These are phyloP conservation scores for Apiotrichum siamense DNA, from an alignment of 1,284 basidiomycete genomes.

Conservation along the genomic window DNA sequence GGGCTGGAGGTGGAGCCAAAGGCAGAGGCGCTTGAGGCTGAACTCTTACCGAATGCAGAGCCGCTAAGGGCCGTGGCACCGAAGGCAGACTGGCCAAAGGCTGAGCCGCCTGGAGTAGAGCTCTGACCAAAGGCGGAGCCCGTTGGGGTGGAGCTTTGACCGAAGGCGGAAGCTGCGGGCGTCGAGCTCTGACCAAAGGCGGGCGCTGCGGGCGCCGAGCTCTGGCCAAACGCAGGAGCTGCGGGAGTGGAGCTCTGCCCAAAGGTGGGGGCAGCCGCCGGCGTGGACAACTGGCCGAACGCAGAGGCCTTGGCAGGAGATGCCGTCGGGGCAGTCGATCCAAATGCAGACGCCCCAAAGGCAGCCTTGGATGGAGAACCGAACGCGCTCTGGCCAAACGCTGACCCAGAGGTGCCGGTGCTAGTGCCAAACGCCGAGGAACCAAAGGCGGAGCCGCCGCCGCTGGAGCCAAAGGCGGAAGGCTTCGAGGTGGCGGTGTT, in stretches of 20 bases:
- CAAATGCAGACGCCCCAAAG: conserved; percentile 16
- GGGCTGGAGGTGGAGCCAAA: not conserved
- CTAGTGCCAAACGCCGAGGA: conserved; percentile 20
- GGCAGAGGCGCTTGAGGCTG: too few relatives aligned
- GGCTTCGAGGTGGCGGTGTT: not conserved
- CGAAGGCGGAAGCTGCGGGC: not conserved
- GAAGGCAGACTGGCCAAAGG: not conserved
- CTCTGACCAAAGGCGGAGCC: not conserved
- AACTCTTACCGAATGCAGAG: not conserved
- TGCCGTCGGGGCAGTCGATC: not conserved
- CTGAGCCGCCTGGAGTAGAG: not conserved
- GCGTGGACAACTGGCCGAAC: too few relatives aligned
- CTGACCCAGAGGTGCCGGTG: conserved; percentile 9
- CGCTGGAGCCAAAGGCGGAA: not conserved
- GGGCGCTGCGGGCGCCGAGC: not conserved
- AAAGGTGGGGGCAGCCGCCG: too few relatives aligned
- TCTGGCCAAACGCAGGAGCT: not conserved
- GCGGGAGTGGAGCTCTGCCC: not conserved
- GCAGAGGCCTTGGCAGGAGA: too few relatives aligned
- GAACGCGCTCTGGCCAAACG: conserved; percentile 17
- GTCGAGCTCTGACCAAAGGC: not conserved
- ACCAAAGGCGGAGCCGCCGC: not conserved
- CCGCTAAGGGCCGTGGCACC: not conserved
- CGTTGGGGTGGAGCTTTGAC: not conserved
- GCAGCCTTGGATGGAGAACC: conserved; percentile 2